Conservation (phyloP, 306 rosid genomes). For the Cotoneaster glaucophyllus region DNA sequence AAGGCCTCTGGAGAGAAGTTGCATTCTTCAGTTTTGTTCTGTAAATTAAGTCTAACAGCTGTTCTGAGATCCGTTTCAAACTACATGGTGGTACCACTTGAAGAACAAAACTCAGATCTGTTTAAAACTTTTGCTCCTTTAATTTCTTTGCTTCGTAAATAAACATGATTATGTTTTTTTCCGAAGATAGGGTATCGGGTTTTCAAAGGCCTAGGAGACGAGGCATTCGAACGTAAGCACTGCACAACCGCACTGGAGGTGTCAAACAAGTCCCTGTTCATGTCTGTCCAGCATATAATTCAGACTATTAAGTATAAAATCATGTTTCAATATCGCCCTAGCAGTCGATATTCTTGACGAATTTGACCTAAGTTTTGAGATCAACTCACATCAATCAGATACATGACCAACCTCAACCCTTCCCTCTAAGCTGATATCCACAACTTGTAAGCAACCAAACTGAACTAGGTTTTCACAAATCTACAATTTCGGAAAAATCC, state of each 20-base stretch:
- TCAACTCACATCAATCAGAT: background rate
- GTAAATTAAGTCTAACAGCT: background rate
- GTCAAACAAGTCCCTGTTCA: background rate
- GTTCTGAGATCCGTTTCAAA: background rate
- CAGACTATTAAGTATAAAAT: background rate
- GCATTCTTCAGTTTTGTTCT: background rate
- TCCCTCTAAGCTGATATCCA: background rate
- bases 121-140: background rate
- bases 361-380: background rate
- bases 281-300: background rate
- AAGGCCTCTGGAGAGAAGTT: background rate
- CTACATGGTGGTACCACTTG: background rate
- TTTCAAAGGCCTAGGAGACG: background rate
- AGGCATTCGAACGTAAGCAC: background rate
- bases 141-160: background rate
- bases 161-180: background rate
- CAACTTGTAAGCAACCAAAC: background rate
- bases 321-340: background rate
- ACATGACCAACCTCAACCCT: background rate
- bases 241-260: background rate
- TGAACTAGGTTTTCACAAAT: background rate
- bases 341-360: background rate
- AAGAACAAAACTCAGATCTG: background rate
- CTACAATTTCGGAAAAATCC: background rate
- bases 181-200: background rate